Evolutionary conservation across 257 asterid genomes (phyloP).

Genomic region (Solanum lycopersicoides): DNA sequence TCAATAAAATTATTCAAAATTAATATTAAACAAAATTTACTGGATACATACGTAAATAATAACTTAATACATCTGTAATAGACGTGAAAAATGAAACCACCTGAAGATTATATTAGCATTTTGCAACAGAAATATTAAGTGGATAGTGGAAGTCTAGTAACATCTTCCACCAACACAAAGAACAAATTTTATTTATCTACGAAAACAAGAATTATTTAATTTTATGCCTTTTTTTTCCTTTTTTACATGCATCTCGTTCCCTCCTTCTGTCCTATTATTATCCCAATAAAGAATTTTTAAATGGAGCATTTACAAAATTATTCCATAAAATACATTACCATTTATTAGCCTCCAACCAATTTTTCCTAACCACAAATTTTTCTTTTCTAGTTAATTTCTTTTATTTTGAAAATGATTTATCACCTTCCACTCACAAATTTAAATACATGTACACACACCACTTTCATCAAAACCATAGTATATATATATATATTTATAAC

Average conservation of each 20-base stretch:
- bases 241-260: background rate
- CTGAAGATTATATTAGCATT: background rate
- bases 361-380: slow-evolving; percentile 2
- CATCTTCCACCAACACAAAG: slow-evolving; percentile 30
- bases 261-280: background rate
- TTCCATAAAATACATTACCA: background rate
- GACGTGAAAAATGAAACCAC: background rate
- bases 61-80: background rate
- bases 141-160: slow-evolving; percentile 32
- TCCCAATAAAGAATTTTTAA: background rate
- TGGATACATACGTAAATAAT: too few relatives aligned
- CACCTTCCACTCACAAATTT: slow-evolving; percentile 21
- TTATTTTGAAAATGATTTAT: background rate
- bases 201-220: background rate
- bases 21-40: too few relatives aligned
- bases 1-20: too few relatives aligned
- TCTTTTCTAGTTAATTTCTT: background rate
- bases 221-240: background rate
- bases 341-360: background rate
- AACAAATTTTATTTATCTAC: background rate
- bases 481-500: slow-evolving; percentile 3
- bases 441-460: slow-evolving; percentile 6
- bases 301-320: background rate
- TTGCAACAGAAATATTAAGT: background rate
- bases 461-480: background rate